Evolutionary conservation across 169 alveolate species (phyloP), one percentile per base, ranked within the genome.

Genomic region (Plasmodium gonderi): DNA sequence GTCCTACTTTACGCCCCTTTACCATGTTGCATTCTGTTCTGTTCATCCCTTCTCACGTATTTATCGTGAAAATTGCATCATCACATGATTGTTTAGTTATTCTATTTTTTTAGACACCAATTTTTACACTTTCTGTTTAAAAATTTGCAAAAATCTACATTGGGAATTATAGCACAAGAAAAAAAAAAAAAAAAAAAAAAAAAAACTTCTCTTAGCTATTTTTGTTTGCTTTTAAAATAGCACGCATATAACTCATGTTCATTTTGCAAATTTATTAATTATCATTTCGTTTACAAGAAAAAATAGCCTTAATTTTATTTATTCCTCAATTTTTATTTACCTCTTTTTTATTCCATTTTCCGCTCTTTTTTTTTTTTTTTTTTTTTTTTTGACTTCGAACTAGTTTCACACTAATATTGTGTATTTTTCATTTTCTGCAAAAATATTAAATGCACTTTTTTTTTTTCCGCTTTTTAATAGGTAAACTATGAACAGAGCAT

Each of bases 221-320:
- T 54, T 33, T n/a, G 29, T 80, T 44, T 80, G 91, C 91, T 80
- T 80, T 80, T 36, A 80, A 80, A 64, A 60, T 60, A 14, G 17
- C 9, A 29, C 38, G 36, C 72, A 14, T 14, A 8, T 36, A 60
- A 14, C 72, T 23, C 36, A 7, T 60, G 36, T 60, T 36, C 72
- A 23, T 60, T 4, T 60, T 36, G 7, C 72, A 29, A 60, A 23
- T 60, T 60, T 60, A n/a, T 36, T 60, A 60, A 60, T 60, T 60
- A 60, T 23, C 72, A 54, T 60, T 60, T 36, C 2, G n/a, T 20
- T 9, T 60, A 3, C 36, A 36, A 3, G n/a, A 20, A 20, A 54
- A 60, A 60, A 60, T 60, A 36, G 12, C 72, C 72, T 60, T 60
- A 60, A 60, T 60, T 60, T 60, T 60, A 36, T 31, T 69, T n/a